Base-by-base conservation (phyloP, 1,284 basidiomycete genomes). In the Heterobasidion irregulare region DNA sequence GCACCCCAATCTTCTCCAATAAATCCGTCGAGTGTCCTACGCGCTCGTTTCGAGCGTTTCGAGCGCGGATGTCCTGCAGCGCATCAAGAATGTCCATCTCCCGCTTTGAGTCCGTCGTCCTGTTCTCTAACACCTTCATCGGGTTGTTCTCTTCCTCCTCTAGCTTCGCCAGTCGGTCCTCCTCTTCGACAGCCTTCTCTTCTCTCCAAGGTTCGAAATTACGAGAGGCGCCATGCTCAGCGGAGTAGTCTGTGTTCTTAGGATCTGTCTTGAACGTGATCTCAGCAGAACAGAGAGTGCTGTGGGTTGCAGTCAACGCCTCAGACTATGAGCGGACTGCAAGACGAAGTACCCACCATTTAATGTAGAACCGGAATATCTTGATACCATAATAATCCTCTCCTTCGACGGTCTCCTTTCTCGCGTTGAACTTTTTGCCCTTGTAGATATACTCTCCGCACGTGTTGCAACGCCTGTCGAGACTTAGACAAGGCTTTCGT, bases 191-290 rank as follows among this genome's bases (percentile, higher is more conserved):
- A 0, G 78, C 84, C 57, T 76, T 67, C 68, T 90, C 88, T 56
- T 92, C 90, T 63, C 92, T 72, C 91, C 92, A 94, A 12, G 90
- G 90, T 70, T 98, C 94, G 66, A 96, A 97, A 67, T 97, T 98
- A 16, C 94, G 83, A 8, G 87, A 92, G 32, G 94, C 94, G 36
- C 94, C 94, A 66, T 96, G 94, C 69, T 98, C 94, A 44, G 90
- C 91, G 12, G 78, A 62, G 65, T 97, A 98, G 70, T 98, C 94
- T 1, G 94, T 96, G 66, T 97, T 98, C 79, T 96, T 96, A 8
- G 96, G 97, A 68, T 99, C 97, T 0, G 96, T 99, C 71, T 98
- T 98, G 84, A 99, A 99, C 0, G 97, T 99, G 62, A 99, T 98
- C 69, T 99, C 97, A 8, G 95, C 91, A 2, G 94, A 97, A 68